A percentile compares a stretch with the other conserved stretches of the same genome.
phyloP scores from a whole-genome alignment of 2,329 filamentous ascomycete species.

The Cercospora citrullina region DNA sequence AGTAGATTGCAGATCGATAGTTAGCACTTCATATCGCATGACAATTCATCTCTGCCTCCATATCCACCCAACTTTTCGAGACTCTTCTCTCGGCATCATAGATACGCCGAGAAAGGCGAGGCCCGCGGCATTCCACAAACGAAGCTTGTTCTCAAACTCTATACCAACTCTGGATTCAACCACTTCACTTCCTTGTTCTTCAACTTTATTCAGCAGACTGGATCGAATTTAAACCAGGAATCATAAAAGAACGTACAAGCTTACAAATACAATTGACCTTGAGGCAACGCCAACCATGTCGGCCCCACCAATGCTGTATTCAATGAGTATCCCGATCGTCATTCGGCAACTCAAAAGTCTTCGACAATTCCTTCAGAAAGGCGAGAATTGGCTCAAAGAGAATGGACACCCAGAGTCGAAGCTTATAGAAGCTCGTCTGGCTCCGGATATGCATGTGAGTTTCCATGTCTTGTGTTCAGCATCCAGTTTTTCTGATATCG shows the following conservation, averaged over 20 bases:
- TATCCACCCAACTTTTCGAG: not conserved
- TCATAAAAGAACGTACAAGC: not conserved
- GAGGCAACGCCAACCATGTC: not conserved
- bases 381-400: conserved; percentile 43
- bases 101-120: not conserved
- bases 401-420: conserved; percentile 41
- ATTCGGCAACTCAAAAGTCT: conserved; percentile 48
- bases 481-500: not conserved
- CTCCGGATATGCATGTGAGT: conserved; percentile 49
- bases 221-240: not conserved
- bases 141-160: not conserved
- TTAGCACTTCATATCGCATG: not conserved
- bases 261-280: not conserved
- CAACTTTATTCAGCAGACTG: not conserved
- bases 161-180: not conserved
- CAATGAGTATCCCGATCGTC: conserved; percentile 42
- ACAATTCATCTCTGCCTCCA: not conserved
- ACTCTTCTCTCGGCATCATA: not conserved
- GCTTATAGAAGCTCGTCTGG: conserved; percentile 45
- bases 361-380: conserved; percentile 48
- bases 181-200: not conserved
- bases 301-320: conserved; percentile 17
- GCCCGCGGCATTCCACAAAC: not conserved
- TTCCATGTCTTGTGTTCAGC: not conserved
- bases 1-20: not conserved